Base-by-base conservation (phyloP, 352 stramenopile species). In the Phytophthora tubulina region DNA sequence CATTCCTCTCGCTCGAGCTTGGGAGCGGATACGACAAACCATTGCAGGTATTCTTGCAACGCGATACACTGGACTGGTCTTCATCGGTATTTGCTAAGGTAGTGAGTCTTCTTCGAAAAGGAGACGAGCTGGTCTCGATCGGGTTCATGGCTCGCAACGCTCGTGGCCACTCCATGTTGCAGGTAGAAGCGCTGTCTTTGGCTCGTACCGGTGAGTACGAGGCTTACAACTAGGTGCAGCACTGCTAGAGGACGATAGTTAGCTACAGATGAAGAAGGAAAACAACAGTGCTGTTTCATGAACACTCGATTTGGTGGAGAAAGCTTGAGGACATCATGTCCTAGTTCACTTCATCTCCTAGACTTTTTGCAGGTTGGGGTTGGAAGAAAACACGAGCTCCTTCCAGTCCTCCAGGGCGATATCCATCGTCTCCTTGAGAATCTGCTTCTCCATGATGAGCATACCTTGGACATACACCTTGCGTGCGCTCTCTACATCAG, bases 371-470 rank as follows among this genome's bases (percentile, higher is more conserved):
- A 89, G 36, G 21, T 82, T 85, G 38, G 79, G 70, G 42, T 91
- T 72, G 1, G 78, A 42, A n/a, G 70, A 82, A 21, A 80, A 57
- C n/a, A 90, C 55, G 42, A 92, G 72, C 0, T 67, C 67, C 33
- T 67, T 72, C 85, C 85, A 92, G 35, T 86, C 68, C 21, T 80
- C 62, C 53, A 80, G 48, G 14, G 73, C 81, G 13, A 89, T 65
- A 13, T 79, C 58, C 60, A 89, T 76, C 11, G 82, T 79, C 63
- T 90, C 57, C 30, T 84, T 72, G 13, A 92, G 56, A 56, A 90
- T 89, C 42, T 82, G 58, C 52, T 92, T 92, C 67, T 92, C 85
- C 54, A 85, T 68, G 49, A 89, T 61, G 1, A 92, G 70, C 13
- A 75, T 70, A 32, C 76, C 79, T n/a, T 79, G 58, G 0, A 89